Evolutionary conservation across 768 basidiomycete genomes (phyloP), one percentile per base, ranked within the genome.

Genomic region (Boletus reticuloceps): DNA sequence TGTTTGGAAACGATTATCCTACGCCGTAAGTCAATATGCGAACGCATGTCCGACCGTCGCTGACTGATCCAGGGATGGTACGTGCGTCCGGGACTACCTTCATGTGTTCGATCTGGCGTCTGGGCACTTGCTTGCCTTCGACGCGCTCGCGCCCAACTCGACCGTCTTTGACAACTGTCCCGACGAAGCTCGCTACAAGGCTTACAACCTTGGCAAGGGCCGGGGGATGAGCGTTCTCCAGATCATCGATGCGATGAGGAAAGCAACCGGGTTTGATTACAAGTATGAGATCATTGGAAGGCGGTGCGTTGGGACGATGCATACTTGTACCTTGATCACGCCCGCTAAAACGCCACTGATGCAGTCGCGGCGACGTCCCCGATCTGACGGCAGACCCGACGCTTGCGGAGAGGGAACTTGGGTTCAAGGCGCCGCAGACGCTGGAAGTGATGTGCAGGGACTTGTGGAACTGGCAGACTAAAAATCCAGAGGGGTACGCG

Each of bases 381-480:
- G 94, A 98, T 67, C 80, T 99, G 46, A 97, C 94, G 9, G 97
- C 96, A 4, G 89, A 99, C 70, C 96, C 97, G 1, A 62, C 86
- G 8, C 80, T 98, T 20, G 97, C 97, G 0, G 84, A 95, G 75
- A 84, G 84, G 68, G 96, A 98, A 70, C 86, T 99, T 31, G 92
- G 92, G 7, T 99, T 98, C 81, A 82, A 83, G 57, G 96, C 96
- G 13, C 77, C 80, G 27, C 80, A 84, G 65, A 79, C 85, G 63
- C 79, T 99, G 43, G 88, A 94, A 58, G 86, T 86, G 53, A 98
- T 98, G 93, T 98, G 97, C 73, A 78, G 83, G 53, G 97, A 99
- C 73, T 77, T 97, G 63, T 98, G 97, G 97, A 95, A 95, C 75
- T 99, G 95, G 93, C 96, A 98, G 77, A 85, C 84, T n/a, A 91